Conservation (phyloP, 208 protist species). For the Porcisia hertigi region DNA sequence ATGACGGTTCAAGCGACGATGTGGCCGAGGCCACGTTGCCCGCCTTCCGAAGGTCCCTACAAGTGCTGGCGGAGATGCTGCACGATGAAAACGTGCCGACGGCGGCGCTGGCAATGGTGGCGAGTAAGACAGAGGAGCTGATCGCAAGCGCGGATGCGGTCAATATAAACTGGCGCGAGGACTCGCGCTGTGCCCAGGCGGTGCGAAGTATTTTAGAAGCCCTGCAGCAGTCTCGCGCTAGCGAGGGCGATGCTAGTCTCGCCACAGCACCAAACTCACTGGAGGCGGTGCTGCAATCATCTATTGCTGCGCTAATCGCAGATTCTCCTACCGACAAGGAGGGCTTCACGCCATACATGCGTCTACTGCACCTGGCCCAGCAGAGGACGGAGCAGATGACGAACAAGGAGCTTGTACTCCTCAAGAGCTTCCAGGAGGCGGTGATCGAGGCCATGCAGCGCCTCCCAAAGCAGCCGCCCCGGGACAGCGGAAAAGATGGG, state of each 20-base stretch:
- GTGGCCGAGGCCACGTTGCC: slow-evolving; percentile 5
- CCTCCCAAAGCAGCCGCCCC: slow-evolving; percentile 6
- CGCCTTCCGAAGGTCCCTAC: slow-evolving; percentile 23
- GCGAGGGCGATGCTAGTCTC: not conserved
- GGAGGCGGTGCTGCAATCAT: slow-evolving; percentile 23
- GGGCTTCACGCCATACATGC: slow-evolving; percentile 43
- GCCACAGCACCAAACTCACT: slow-evolving; percentile 19
- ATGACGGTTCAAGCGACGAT: not conserved
- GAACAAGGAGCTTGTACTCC: slow-evolving; percentile 32
- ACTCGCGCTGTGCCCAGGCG: slow-evolving; percentile 8
- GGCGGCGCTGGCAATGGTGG: slow-evolving; percentile 14
- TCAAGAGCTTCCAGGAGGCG: slow-evolving; percentile 52
- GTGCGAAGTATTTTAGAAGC: slow-evolving; percentile 15
- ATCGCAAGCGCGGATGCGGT: slow-evolving; percentile 19
- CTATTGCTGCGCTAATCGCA: slow-evolving; percentile 9
- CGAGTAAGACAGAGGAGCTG: slow-evolving; percentile 25
- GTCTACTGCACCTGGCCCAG: slow-evolving; percentile 40
- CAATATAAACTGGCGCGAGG: slow-evolving; percentile 22
- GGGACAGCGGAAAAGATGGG: slow-evolving; percentile 8
- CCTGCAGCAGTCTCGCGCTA: slow-evolving; percentile 12
- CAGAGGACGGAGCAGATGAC: slow-evolving; percentile 32
- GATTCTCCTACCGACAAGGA: slow-evolving; percentile 30
- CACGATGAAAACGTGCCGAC: slow-evolving; percentile 1
- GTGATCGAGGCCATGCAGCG: slow-evolving; percentile 26
- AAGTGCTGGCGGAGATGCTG: slow-evolving; percentile 16